Evolutionary conservation across 2,329 filamentous ascomycete species (phyloP).

Genomic region (Pestalotiopsis sp.): DNA sequence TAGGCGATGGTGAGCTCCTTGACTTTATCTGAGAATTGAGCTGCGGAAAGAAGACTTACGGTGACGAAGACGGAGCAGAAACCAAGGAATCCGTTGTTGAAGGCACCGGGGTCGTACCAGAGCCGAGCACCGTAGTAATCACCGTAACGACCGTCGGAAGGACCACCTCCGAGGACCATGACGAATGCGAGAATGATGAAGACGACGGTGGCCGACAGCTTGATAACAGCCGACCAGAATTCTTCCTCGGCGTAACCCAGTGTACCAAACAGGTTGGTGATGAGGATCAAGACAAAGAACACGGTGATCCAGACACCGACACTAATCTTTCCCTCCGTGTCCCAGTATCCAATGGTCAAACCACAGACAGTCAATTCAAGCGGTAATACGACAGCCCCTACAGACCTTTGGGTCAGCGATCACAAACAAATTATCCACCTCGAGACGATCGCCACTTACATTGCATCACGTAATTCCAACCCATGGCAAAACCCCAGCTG

Average conservation of each 20-base stretch:
- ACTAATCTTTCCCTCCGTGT: slow-evolving; percentile 37
- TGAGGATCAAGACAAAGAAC: slow-evolving; percentile 53
- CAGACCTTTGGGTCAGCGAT: neutral
- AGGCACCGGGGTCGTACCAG: slow-evolving; percentile 57
- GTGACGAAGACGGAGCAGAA: slow-evolving; percentile 72
- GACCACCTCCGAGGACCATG: slow-evolving; percentile 60
- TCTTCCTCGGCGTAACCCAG: slow-evolving; percentile 62
- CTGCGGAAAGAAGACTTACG: neutral
- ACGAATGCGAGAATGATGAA: slow-evolving; percentile 67
- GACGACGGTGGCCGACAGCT: slow-evolving; percentile 58
- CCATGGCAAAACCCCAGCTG: slow-evolving; percentile 46
- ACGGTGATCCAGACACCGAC: slow-evolving; percentile 59
- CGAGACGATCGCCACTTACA: slow-evolving; percentile 21
- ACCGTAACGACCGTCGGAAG: slow-evolving; percentile 45
- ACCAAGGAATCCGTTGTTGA: slow-evolving; percentile 75
- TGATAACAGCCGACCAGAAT: slow-evolving; percentile 59
- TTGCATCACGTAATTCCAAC: slow-evolving; percentile 50
- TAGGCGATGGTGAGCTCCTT: slow-evolving; percentile 27
- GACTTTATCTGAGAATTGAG: neutral
- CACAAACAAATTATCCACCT: too few species aligned
- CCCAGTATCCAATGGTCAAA: slow-evolving; percentile 53
- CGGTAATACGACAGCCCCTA: slow-evolving; percentile 47
- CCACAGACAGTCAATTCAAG: slow-evolving; percentile 52
- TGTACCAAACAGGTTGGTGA: slow-evolving; percentile 60
- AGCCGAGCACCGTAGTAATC: slow-evolving; percentile 53